These are phyloP conservation scores for Rhinocladiella similis DNA, from an alignment of 2,329 filamentous ascomycete genomes.

Conservation along the genomic window DNA sequence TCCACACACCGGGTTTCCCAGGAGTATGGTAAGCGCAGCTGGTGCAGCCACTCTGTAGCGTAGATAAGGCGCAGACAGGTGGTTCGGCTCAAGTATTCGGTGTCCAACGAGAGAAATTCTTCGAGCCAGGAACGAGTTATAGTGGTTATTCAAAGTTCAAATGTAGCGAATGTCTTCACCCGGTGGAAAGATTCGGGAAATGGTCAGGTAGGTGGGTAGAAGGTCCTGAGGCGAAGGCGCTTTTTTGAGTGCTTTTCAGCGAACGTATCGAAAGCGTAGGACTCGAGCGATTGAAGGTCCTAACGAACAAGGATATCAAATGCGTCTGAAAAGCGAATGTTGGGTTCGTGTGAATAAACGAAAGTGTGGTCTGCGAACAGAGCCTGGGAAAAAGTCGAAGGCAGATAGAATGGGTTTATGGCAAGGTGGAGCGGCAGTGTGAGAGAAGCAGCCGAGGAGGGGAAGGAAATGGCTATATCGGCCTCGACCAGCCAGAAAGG, in stretches of 20 bases:
- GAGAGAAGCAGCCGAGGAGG: slow-evolving; percentile 23
- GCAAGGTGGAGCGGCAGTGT: slow-evolving; percentile 25
- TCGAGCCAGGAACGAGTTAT: neutral
- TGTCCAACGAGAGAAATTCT: neutral
- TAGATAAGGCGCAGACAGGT: neutral
- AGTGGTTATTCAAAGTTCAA: neutral
- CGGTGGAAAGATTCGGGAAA: neutral
- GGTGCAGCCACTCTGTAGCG: neutral
- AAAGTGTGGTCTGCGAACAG: slow-evolving; percentile 32
- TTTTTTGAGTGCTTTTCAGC: slow-evolving; percentile 18
- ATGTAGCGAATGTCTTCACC: neutral
- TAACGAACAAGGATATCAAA: slow-evolving; percentile 22
- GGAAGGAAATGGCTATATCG: slow-evolving; percentile 28
- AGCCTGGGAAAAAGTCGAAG: slow-evolving; percentile 23
- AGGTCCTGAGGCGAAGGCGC: neutral
- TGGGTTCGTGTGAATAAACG: slow-evolving; percentile 23
- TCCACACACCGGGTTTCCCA: neutral
- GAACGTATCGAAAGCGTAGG: slow-evolving; percentile 26
- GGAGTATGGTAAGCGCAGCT: neutral
- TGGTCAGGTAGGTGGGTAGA: neutral
- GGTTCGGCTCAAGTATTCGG: neutral
- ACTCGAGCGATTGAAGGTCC: slow-evolving; percentile 30
- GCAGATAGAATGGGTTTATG: slow-evolving; percentile 23
- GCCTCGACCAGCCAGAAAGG: slow-evolving; percentile 14
- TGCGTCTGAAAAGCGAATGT: slow-evolving; percentile 28